Percentiles rank a stretch among this genome's conserved stretches.
phyloP scores from a whole-genome alignment of 305 asterid genomes.

The Fraxinus albicans region DNA sequence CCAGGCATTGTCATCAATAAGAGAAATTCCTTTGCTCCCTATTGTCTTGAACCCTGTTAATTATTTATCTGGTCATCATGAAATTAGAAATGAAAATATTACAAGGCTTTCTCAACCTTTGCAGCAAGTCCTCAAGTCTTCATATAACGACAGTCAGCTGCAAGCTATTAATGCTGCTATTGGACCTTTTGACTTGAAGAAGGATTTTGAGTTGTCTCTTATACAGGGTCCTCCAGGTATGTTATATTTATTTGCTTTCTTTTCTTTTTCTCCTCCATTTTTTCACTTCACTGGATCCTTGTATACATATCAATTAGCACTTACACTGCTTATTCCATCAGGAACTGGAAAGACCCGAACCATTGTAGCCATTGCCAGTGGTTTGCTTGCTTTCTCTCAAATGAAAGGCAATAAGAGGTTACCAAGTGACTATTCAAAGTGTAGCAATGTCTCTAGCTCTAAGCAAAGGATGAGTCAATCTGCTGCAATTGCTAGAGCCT shows the following conservation, averaged over 20 bases:
- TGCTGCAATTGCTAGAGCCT: constrained; percentile 92
- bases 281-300: constrained; percentile 17
- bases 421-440: constrained; percentile 36
- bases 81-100: constrained; percentile 48
- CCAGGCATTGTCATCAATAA: constrained; percentile 90
- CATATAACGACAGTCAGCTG: constrained; percentile 83
- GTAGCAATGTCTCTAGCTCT: constrained; percentile 35
- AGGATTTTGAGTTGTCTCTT: constrained; percentile 73
- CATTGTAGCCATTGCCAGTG: constrained; percentile 83
- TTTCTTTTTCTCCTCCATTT: neutral
- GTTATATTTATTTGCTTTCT: constrained; percentile 25
- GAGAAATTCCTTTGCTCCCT: constrained; percentile 85
- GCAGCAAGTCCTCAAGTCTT: constrained; percentile 65
- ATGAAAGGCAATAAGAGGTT: constrained; percentile 51
- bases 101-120: constrained; percentile 60
- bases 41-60: constrained; percentile 75
- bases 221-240: constrained; percentile 99
- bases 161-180: constrained; percentile 80
- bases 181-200: constrained; percentile 62
- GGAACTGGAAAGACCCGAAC: constrained; percentile 98
- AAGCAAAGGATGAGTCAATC: constrained; percentile 65
- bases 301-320: constrained; percentile 4
- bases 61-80: constrained; percentile 43
- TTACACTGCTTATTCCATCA: constrained; percentile 33
- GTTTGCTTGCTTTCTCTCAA: constrained; percentile 70